Percentiles rank a stretch among this genome's conserved stretches.
These are phyloP conservation scores for Nitzschia sp. DNA, from an alignment of 108 stramenopile species.

Conservation along the genomic window DNA sequence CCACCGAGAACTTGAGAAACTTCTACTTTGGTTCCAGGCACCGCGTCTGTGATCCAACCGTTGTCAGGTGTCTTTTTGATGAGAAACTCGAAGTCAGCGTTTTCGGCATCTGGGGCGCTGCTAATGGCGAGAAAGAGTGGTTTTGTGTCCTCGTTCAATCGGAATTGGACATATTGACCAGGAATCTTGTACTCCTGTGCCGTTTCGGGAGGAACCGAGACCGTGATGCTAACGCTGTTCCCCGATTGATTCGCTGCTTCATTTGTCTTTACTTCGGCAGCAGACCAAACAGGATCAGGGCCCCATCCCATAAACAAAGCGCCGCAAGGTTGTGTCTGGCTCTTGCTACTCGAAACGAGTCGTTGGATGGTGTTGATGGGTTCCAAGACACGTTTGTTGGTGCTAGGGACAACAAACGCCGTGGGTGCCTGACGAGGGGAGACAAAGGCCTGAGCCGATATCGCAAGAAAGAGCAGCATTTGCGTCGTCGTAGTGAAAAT, in stretches of 20 bases:
- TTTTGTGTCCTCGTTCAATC: slow-evolving; percentile 57
- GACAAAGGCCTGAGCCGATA: neutral
- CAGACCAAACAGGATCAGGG: slow-evolving; percentile 81
- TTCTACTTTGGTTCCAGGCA: slow-evolving; percentile 46
- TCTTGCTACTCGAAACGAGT: neutral
- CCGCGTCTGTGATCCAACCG: slow-evolving; percentile 57
- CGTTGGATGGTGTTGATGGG: neutral
- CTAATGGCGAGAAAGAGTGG: slow-evolving; percentile 85
- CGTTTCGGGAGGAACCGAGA: slow-evolving; percentile 58
- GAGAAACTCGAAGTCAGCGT: slow-evolving; percentile 80
- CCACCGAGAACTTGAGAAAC: slow-evolving; percentile 87
- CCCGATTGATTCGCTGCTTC: slow-evolving; percentile 65
- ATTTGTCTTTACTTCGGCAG: slow-evolving; percentile 39
- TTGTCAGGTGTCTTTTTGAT: slow-evolving; percentile 88
- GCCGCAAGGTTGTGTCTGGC: neutral
- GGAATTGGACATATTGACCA: slow-evolving; percentile 83
- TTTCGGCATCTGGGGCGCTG: slow-evolving; percentile 58
- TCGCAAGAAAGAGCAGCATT: neutral
- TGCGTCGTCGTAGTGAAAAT: no score
- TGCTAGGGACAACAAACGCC: neutral
- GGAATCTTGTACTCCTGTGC: slow-evolving; percentile 62
- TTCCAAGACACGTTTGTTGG: neutral
- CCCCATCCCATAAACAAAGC: slow-evolving; percentile 86
- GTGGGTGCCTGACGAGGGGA: neutral
- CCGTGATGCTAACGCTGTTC: slow-evolving; percentile 50